Percentiles rank a stretch among this genome's conserved stretches.
Conservation (phyloP, 2,329 filamentous ascomycete species). For the Neophaeococcomyces mojaviensis region DNA sequence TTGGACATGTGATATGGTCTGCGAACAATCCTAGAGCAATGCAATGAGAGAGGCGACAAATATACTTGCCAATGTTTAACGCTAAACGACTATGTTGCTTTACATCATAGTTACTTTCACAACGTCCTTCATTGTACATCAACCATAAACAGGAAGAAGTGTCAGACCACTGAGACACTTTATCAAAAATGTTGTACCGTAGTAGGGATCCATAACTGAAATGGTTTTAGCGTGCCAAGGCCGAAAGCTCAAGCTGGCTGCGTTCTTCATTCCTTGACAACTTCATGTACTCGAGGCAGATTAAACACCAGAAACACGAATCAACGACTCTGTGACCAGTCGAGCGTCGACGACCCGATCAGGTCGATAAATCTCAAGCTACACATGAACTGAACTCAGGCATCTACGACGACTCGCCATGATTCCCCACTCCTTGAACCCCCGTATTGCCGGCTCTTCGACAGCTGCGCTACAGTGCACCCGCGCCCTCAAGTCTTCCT, state of each 20-base stretch:
- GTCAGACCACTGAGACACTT: no score
- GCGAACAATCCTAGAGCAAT: no score
- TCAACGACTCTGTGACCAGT: background rate
- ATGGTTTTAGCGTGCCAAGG: no score
- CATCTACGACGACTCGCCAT: slow-evolving; percentile 24
- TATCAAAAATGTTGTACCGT: no score
- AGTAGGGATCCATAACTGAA: no score
- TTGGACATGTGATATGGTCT: no score
- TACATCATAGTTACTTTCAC: no score
- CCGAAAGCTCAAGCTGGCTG: background rate
- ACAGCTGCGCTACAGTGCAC: slow-evolving; percentile 21
- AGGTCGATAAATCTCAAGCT: slow-evolving; percentile 3
- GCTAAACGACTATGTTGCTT: no score
- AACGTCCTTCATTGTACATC: no score
- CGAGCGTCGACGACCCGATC: slow-evolving; percentile 2
- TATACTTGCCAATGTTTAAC: no score
- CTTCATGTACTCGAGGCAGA: background rate
- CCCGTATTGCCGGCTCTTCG: slow-evolving; percentile 40
- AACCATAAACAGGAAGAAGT: no score
- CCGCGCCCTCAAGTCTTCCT: slow-evolving; percentile 10
- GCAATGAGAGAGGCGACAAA: no score
- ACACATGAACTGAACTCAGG: slow-evolving; percentile 7
- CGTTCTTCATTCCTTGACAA: slow-evolving; percentile 2
- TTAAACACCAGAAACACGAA: background rate
- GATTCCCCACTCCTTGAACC: slow-evolving; percentile 37